Conservation (phyloP, 2,329 filamentous ascomycete genomes). For the Colletotrichum spinosum region DNA sequence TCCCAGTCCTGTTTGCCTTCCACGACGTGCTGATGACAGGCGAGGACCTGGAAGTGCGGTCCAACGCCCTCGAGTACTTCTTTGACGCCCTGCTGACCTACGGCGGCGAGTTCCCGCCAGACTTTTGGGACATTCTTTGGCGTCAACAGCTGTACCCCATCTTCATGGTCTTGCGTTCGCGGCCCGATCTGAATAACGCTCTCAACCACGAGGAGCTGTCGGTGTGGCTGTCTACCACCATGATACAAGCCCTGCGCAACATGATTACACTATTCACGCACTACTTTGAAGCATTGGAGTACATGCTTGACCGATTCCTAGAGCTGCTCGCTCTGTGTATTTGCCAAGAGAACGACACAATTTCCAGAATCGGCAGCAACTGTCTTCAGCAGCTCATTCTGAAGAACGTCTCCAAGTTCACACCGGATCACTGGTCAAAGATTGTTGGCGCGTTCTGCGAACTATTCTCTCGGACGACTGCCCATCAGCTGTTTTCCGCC, state of each 20-base stretch:
- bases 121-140: constrained; percentile 99
- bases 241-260: constrained; percentile 98
- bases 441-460: constrained; percentile 97
- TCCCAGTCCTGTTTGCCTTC: constrained; percentile 97
- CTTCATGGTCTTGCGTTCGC: constrained; percentile 96
- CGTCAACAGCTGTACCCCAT: constrained; percentile 96
- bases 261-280: constrained; percentile 99
- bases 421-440: constrained; percentile 87
- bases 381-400: constrained; percentile 96
- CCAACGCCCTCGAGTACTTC: constrained; percentile 90
- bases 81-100: constrained; percentile 94
- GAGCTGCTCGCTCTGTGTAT: constrained; percentile 96
- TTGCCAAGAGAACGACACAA: constrained; percentile 98
- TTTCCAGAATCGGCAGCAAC: constrained; percentile 97
- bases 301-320: constrained; percentile 98
- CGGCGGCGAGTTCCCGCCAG: constrained; percentile 88
- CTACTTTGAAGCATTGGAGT: constrained; percentile 95
- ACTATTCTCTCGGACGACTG: constrained; percentile 93
- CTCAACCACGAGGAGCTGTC: constrained; percentile 96
- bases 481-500: constrained; percentile 95
- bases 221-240: constrained; percentile 98
- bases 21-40: constrained; percentile 99
- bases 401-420: constrained; percentile 95
- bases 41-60: constrained; percentile 96
- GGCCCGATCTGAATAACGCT: constrained; percentile 95